Percentiles rank a stretch among this genome's conserved stretches.
Conservation (phyloP, 768 basidiomycete species). For the Phanerodontia chrysosporium region DNA sequence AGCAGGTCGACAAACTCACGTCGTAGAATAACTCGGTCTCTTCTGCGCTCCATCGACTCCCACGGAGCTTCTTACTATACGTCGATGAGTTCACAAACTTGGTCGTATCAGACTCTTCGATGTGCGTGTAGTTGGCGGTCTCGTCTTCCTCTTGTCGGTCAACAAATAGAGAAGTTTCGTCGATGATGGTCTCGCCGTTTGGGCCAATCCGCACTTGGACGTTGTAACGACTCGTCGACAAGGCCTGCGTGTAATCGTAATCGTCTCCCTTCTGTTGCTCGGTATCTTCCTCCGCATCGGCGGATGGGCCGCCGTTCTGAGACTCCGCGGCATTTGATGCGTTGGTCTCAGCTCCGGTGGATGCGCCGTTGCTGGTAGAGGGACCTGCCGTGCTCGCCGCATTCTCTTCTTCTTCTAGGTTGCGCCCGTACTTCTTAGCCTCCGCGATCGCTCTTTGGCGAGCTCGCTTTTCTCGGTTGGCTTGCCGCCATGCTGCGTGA, state of each 20-base stretch:
- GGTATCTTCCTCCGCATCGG: neutral
- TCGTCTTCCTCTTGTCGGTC: slow-evolving; percentile 68
- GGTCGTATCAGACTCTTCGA: slow-evolving; percentile 77
- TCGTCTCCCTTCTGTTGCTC: slow-evolving; percentile 39
- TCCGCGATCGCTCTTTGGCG: slow-evolving; percentile 63
- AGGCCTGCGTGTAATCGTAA: slow-evolving; percentile 65
- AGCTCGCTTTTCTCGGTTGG: slow-evolving; percentile 62
- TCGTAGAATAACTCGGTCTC: slow-evolving; percentile 88
- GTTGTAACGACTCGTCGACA: slow-evolving; percentile 69
- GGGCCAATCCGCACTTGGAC: slow-evolving; percentile 86
- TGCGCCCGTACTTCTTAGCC: slow-evolving; percentile 68
- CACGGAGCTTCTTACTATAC: slow-evolving; percentile 76
- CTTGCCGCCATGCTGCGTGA: slow-evolving; percentile 67
- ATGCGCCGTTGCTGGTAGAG: neutral
- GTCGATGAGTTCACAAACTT: slow-evolving; percentile 84
- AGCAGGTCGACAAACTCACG: slow-evolving; percentile 38
- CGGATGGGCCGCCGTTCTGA: neutral
- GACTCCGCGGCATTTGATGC: neutral
- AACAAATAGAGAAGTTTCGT: slow-evolving; percentile 80
- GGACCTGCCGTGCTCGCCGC: neutral
- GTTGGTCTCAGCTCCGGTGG: neutral
- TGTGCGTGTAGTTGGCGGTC: slow-evolving; percentile 67
- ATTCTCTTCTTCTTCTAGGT: slow-evolving; percentile 43
- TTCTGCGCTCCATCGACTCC: slow-evolving; percentile 83
- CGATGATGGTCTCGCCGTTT: slow-evolving; percentile 82